Evolutionary conservation across 2,329 filamentous ascomycete genomes (phyloP).

Genomic region (Colletotrichum brevisporum): DNA sequence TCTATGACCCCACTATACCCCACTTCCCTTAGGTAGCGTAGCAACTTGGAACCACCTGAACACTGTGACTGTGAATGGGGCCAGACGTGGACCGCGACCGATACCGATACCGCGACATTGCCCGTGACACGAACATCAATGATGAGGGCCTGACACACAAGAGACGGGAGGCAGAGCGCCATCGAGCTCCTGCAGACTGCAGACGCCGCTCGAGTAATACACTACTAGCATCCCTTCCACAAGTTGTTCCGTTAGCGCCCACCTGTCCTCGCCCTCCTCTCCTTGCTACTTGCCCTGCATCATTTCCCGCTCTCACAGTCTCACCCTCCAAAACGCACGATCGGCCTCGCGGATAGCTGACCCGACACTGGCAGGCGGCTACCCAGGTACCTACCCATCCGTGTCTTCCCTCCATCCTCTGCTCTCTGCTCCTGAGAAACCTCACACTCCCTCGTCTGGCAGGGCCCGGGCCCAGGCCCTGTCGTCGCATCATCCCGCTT

Average conservation of each 20-base stretch:
- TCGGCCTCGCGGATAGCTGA: slow-evolving; percentile 14
- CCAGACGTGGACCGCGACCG: background rate
- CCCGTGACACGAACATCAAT: background rate
- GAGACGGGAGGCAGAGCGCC: too few relatives aligned
- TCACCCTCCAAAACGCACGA: background rate
- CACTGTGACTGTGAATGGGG: background rate
- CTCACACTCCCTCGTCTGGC: slow-evolving; percentile 1
- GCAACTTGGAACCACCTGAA: background rate
- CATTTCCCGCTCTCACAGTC: slow-evolving; percentile 6
- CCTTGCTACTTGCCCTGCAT: background rate
- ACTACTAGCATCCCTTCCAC: background rate
- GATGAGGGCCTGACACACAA: background rate
- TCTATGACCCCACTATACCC: background rate
- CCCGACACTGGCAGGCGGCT: background rate
- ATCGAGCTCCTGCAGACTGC: background rate
- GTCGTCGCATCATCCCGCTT: slow-evolving; percentile 9
- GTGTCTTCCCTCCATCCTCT: background rate
- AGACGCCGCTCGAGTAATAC: too few relatives aligned
- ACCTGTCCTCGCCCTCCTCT: background rate
- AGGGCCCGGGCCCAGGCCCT: slow-evolving; percentile 4
- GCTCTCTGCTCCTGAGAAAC: background rate
- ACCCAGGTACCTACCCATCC: too few relatives aligned
- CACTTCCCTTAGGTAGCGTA: slow-evolving; percentile 1
- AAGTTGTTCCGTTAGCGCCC: background rate
- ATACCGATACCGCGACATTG: background rate